Base-by-base conservation (phyloP, 106 monocot species). In the Xerophyta viscosa region DNA sequence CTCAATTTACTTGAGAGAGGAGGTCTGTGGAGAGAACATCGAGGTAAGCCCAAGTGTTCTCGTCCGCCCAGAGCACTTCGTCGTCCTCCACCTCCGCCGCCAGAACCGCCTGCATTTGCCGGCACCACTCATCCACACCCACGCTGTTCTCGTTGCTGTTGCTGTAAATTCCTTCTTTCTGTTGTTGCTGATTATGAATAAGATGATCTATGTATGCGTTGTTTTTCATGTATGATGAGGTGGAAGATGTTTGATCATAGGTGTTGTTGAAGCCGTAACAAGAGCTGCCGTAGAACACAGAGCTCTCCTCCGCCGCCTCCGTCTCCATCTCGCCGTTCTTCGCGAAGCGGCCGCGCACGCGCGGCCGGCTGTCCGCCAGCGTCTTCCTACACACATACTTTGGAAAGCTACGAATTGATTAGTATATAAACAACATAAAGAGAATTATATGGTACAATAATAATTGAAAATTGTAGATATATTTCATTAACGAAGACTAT, bases 311-410 rank as follows among this genome's bases (percentile, higher is more conserved):
- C 44, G 53, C 66, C 13, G 44, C 13, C 46, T 52, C 60, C 3
- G 29, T 20, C 31, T 72, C 72, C 12, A 21, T 29, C 37, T 76
- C 69, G 2, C 52, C 69, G 48, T 69, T 65, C 58, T 54, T 58
- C 15, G 76, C 76, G 37, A 76, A 76, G 59, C 76, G 64, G 13
- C 76, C 76, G 22, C 65, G 20, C 24, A 69, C 64, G 9, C 76
- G 36, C 8, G 69, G 76, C 30, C 69, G 68, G 31, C 64, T 64
- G 14, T 76, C 76, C 0, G 76, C 76, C 46, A 69, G 46, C 17
- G 69, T 69, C 52, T 76, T 76, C 69, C 76, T 69, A 48, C 76
- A 76, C 8, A 64, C 69, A 17, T 76, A 76, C 76, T 76, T 23
- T 11, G 37, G 9, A 18, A 27, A 8, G 25, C 0, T 0, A 22